These are phyloP conservation scores for Boletus vermiculosoides DNA, from an alignment of 768 basidiomycete species.

Conservation along the genomic window DNA sequence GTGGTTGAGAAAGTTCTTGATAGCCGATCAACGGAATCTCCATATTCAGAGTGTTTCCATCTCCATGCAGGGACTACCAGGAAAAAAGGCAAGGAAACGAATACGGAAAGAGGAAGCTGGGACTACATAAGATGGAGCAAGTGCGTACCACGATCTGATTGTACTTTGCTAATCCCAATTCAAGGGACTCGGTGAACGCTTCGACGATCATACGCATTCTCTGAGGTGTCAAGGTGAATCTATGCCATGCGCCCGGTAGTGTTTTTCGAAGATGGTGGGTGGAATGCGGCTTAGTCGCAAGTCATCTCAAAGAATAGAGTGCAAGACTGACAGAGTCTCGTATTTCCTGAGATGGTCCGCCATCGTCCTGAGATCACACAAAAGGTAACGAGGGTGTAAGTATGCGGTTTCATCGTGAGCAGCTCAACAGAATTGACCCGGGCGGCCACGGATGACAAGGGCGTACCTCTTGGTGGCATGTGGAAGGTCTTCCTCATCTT, in stretches of 20 bases:
- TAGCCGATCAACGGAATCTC: background rate
- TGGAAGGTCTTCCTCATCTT: conserved; percentile 84
- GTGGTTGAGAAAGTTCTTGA: background rate
- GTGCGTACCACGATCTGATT: conserved; percentile 83
- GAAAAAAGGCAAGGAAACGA: conserved; percentile 6
- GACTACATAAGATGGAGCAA: background rate
- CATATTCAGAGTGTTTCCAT: conserved; percentile 3
- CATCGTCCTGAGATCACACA: conserved; percentile 64
- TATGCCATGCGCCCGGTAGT: conserved; percentile 25
- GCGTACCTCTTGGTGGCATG: conserved; percentile 91
- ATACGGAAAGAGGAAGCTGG: conserved; percentile 1
- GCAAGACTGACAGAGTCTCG: conserved; percentile 69
- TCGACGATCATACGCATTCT: conserved; percentile 97
- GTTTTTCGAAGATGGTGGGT: background rate
- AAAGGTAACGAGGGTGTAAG: conserved; percentile 6
- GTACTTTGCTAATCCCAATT: conserved; percentile 77
- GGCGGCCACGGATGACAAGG: background rate
- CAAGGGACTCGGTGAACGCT: conserved; percentile 90
- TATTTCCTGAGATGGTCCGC: conserved; percentile 91
- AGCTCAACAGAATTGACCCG: background rate
- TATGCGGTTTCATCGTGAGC: background rate
- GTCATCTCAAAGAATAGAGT: background rate
- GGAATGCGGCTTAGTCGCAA: conserved; percentile 3
- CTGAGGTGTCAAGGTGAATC: conserved; percentile 85
- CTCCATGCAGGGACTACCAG: background rate